Conservation (phyloP, 225 moss, liverwort and hornwort genomes). For the Thuidium tamariscinum region DNA sequence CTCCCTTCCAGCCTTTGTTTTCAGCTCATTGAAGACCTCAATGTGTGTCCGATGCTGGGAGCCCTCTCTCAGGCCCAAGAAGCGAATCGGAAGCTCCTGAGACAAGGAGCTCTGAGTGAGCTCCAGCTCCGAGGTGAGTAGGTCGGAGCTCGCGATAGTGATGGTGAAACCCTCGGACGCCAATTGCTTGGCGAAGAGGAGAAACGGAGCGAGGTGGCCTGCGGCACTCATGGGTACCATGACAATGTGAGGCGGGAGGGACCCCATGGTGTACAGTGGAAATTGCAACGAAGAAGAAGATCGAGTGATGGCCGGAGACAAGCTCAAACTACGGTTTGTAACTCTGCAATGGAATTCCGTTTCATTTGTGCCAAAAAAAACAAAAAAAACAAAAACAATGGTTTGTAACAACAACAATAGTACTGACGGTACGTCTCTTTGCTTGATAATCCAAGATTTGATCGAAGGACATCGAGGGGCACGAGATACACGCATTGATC, state of each 20-base stretch:
- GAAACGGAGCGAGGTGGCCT: slow-evolving; percentile 13
- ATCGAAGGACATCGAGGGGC: not conserved
- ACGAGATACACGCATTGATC: not conserved
- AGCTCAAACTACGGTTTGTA: not conserved
- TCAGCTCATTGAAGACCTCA: not conserved
- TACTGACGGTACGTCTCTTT: not conserved
- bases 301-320: not conserved
- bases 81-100: not conserved
- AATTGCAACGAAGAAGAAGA: not conserved
- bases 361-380: no score
- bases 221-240: not conserved
- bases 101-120: not conserved
- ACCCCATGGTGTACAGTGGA: not conserved
- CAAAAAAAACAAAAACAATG: no score
- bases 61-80: not conserved
- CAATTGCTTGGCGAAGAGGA: not conserved
- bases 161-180: slow-evolving; percentile 7
- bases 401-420: not conserved
- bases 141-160: slow-evolving; percentile 12
- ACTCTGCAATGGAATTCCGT: no score
- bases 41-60: not conserved
- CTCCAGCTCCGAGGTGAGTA: not conserved
- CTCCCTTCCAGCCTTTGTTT: not conserved
- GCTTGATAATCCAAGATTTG: not conserved
- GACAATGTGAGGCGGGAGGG: slow-evolving; percentile 12